Evolutionary conservation across 2,329 filamentous ascomycete species (phyloP).

Genomic region (Pseudocercospora fuligena): DNA sequence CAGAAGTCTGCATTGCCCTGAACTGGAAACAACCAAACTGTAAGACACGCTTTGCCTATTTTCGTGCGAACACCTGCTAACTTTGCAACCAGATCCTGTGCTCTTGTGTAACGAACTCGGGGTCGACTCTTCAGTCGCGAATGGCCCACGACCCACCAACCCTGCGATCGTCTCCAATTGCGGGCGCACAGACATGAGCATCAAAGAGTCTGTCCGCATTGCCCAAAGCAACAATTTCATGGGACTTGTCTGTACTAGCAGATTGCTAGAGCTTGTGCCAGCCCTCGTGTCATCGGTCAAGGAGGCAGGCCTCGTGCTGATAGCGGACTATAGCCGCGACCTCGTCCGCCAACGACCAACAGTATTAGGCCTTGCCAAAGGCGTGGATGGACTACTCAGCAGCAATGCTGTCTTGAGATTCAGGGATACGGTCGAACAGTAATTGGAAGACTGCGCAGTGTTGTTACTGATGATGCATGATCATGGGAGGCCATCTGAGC

Average conservation of each 20-base stretch:
- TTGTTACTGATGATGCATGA: slow-evolving; percentile 10
- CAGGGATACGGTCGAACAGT: slow-evolving; percentile 76
- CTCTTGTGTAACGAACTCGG: slow-evolving; percentile 89
- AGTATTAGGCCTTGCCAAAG: slow-evolving; percentile 69
- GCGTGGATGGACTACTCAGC: slow-evolving; percentile 85
- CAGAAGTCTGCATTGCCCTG: slow-evolving; percentile 85
- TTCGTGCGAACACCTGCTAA: slow-evolving; percentile 19
- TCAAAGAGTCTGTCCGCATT: slow-evolving; percentile 93
- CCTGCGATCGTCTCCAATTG: slow-evolving; percentile 57
- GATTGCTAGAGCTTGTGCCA: slow-evolving; percentile 88
- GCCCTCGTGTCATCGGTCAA: slow-evolving; percentile 93
- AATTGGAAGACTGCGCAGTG: slow-evolving; percentile 2
- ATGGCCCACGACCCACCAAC: slow-evolving; percentile 12
- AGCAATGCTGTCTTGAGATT: slow-evolving; percentile 88
- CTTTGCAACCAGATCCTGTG: slow-evolving; percentile 69
- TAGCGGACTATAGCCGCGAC: slow-evolving; percentile 72
- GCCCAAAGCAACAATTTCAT: slow-evolving; percentile 97
- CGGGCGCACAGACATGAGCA: slow-evolving; percentile 76
- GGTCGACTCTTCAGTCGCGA: slow-evolving; percentile 29
- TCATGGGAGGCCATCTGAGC: slow-evolving; percentile 19
- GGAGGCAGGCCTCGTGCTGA: slow-evolving; percentile 87
- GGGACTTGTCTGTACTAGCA: slow-evolving; percentile 89
- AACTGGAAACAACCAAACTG: slow-evolving; percentile 99
- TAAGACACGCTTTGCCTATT: slow-evolving; percentile 46
- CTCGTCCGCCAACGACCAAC: slow-evolving; percentile 45